Percentiles rank a stretch among this genome's conserved stretches.
phyloP scores from a whole-genome alignment of 129 eudicot species.

The Escallonia herrerae region DNA sequence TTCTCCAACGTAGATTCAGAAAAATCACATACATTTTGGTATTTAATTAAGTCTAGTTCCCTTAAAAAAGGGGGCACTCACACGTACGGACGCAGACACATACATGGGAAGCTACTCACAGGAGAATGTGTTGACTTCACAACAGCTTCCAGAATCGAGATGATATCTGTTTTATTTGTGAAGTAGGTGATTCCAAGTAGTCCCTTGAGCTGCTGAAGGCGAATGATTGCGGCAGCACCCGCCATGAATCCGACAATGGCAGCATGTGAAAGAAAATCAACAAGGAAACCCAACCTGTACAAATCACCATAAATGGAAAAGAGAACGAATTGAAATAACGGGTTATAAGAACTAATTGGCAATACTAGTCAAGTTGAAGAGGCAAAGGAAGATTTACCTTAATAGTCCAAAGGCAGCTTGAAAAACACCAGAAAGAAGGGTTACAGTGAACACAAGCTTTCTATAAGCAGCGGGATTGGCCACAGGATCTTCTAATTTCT shows the following conservation, averaged over 20 bases:
- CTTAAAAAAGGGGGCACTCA: no score
- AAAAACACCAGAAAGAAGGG: constrained; percentile 65
- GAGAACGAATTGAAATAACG: no score
- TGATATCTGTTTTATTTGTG: constrained; percentile 44
- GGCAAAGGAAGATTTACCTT: constrained; percentile 34
- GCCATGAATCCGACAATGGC: constrained; percentile 60
- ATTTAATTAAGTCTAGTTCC: no score
- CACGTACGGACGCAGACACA: no score
- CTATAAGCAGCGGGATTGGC: constrained; percentile 50
- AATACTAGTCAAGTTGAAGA: no score
- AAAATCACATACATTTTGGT: no score
- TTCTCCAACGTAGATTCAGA: no score
- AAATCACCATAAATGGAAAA: no score
- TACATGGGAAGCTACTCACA: constrained; percentile 24
- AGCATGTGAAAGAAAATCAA: constrained; percentile 57
- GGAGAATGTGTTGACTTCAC: constrained; percentile 36
- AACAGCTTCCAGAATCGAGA: constrained; percentile 54
- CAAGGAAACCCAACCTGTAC: constrained; percentile 49
- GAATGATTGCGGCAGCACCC: constrained; percentile 50
- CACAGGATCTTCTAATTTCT: constrained; percentile 44
- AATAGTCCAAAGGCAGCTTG: constrained; percentile 71
- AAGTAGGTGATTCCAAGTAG: constrained; percentile 40
- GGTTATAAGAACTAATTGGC: neutral
- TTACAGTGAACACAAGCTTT: constrained; percentile 69
- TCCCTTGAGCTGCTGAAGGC: constrained; percentile 59